Conservation (phyloP, 2,329 filamentous ascomycete genomes). For the Monilinia polystroma region DNA sequence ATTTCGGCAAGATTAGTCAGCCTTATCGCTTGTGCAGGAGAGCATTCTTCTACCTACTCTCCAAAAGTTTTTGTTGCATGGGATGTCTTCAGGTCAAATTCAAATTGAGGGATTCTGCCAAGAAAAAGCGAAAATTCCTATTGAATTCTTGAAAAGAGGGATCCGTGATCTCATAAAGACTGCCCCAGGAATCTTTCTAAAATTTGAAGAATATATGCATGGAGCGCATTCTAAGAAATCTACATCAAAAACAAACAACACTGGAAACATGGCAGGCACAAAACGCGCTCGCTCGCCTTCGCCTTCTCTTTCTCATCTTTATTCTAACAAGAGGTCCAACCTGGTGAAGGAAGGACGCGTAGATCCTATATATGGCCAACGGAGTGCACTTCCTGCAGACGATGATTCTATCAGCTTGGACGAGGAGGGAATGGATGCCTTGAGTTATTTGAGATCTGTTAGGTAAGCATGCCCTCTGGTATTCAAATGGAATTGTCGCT, state of each 20-base stretch:
- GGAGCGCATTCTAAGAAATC: background rate
- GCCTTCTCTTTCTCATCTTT: conserved; percentile 22
- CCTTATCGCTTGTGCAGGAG: background rate
- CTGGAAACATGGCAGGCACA: conserved; percentile 11
- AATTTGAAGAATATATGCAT: background rate
- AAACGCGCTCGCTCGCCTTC: conserved; percentile 20
- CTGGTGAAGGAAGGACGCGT: conserved; percentile 42
- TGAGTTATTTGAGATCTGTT: conserved; percentile 70
- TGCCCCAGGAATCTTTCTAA: background rate
- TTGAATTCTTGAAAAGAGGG: background rate
- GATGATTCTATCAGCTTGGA: conserved; percentile 61
- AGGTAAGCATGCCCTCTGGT: conserved; percentile 52
- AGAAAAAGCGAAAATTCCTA: background rate
- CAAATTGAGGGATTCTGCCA: too few relatives aligned
- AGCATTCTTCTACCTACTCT: background rate
- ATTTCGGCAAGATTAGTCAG: conserved; percentile 3
- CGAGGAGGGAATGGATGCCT: conserved; percentile 62
- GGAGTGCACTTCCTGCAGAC: conserved; percentile 63
- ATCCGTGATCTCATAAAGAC: background rate
- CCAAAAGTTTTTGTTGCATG: background rate
- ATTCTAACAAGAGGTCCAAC: conserved; percentile 24
- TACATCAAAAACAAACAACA: background rate
- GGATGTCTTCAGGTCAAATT: background rate
- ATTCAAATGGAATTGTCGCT: conserved; percentile 33
- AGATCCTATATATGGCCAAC: conserved; percentile 68